Percentiles rank a stretch among this genome's conserved stretches.
Conservation (phyloP, 805 yeast species). For the Wickerhamiella sergipiensis region DNA sequence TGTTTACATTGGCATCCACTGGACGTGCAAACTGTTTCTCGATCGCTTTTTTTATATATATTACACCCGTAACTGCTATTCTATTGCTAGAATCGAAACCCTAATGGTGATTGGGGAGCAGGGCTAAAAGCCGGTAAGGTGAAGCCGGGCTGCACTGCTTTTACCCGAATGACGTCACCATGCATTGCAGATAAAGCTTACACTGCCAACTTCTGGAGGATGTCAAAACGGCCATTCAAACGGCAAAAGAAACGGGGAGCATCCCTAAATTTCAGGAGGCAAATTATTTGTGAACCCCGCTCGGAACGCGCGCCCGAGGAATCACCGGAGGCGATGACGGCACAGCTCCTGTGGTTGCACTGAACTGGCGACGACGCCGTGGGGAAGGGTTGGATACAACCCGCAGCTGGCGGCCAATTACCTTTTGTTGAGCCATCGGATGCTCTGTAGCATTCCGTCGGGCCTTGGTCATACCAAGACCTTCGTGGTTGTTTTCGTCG, state of each 20-base stretch:
- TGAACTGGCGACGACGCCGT: constrained; percentile 13
- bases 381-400: constrained; percentile 24
- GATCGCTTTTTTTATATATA: too few relatives aligned
- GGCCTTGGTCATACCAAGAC: constrained; percentile 7
- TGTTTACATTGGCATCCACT: too few relatives aligned
- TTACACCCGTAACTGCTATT: too few relatives aligned
- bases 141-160: not conserved
- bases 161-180: not conserved
- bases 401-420: constrained; percentile 20
- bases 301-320: constrained; percentile 10
- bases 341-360: constrained; percentile 14
- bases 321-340: constrained; percentile 8
- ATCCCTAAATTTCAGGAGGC: constrained; percentile 2
- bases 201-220: too few relatives aligned
- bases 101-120: too few relatives aligned
- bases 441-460: constrained; percentile 18
- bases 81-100: too few relatives aligned
- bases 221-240: not conserved
- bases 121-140: not conserved
- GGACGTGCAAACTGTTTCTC: too few relatives aligned
- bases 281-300: not conserved
- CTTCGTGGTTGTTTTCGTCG: constrained; percentile 11
- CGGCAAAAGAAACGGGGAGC: constrained; percentile 11
- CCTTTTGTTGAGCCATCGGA: constrained; percentile 14
- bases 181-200: not conserved